These are phyloP conservation scores for Blastocladiella emersonii DNA, from an alignment of 371 early-diverging fungal genomes.

Conservation along the genomic window DNA sequence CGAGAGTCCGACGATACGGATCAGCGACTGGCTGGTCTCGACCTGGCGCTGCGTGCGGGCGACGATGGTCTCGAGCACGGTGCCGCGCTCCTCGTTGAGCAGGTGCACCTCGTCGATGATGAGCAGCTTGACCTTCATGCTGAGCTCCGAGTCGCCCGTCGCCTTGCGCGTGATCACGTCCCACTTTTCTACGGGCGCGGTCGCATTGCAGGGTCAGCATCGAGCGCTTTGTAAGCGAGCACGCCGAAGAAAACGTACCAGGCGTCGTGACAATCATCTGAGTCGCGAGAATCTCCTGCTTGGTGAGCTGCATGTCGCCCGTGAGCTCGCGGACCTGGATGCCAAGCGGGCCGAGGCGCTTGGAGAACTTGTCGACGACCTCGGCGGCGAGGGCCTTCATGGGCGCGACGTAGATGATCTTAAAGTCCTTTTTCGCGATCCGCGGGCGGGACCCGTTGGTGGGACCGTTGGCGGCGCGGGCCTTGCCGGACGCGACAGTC, in stretches of 20 bases:
- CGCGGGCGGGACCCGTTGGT: not conserved
- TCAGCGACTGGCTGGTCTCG: constrained; percentile 81
- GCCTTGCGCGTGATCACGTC: constrained; percentile 97
- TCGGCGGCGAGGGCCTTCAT: constrained; percentile 99
- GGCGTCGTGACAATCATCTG: constrained; percentile 99
- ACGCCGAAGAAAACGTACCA: not conserved
- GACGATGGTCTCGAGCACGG: constrained; percentile 95
- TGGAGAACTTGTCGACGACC: constrained; percentile 81
- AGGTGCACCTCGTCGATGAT: constrained; percentile 99
- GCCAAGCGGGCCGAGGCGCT: constrained; percentile 69
- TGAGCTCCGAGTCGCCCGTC: constrained; percentile 79
- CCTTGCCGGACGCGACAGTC: too few species aligned
- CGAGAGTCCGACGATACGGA: constrained; percentile 97
- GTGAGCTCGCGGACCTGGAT: constrained; percentile 84
- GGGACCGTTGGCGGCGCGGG: not conserved
- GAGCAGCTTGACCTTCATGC: constrained; percentile 61
- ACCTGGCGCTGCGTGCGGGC: constrained; percentile 88
- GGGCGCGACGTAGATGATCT: constrained; percentile 98
- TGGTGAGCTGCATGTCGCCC: constrained; percentile 94
- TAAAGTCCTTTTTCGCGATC: constrained; percentile 52
- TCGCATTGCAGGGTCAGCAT: too few species aligned
- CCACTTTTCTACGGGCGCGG: constrained; percentile 96
- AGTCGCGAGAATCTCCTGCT: constrained; percentile 74
- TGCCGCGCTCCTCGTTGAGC: constrained; percentile 95
- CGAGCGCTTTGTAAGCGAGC: too few species aligned